These are phyloP conservation scores for Litsea cubeba DNA, from an alignment of 164 flowering plant genomes.

Conservation along the genomic window DNA sequence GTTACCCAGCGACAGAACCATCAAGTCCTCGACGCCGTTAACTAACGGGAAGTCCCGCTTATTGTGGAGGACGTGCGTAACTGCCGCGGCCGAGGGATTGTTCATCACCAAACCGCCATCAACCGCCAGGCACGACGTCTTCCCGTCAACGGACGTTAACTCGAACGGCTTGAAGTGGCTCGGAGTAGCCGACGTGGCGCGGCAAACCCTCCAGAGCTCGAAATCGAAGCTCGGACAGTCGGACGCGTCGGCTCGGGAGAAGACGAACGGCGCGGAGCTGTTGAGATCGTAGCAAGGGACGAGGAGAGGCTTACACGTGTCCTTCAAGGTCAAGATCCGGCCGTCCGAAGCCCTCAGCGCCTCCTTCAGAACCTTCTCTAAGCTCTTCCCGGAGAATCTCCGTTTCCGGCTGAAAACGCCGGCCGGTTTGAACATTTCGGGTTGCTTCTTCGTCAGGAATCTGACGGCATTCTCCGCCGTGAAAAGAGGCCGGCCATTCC, in stretches of 20 bases:
- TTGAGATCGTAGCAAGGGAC: slow-evolving; percentile 50
- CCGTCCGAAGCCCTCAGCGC: slow-evolving; percentile 24
- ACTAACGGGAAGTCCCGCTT: slow-evolving; percentile 77
- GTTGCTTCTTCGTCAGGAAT: slow-evolving; percentile 20
- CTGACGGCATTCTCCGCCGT: slow-evolving; percentile 32
- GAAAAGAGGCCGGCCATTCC: slow-evolving; percentile 36
- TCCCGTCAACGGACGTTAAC: slow-evolving; percentile 67
- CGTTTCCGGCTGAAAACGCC: slow-evolving; percentile 23
- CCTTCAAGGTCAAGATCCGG: slow-evolving; percentile 34
- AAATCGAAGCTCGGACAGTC: slow-evolving; percentile 46
- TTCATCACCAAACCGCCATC: slow-evolving; percentile 98
- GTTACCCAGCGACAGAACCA: slow-evolving; percentile 80
- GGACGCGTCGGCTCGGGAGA: slow-evolving; percentile 52
- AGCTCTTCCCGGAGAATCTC: slow-evolving; percentile 15
- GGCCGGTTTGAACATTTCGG: slow-evolving; percentile 14
- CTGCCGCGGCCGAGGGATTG: slow-evolving; percentile 90
- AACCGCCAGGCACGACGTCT: slow-evolving; percentile 62
- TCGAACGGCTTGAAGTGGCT: slow-evolving; percentile 53
- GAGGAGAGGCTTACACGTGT: slow-evolving; percentile 42
- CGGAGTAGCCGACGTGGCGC: slow-evolving; percentile 47
- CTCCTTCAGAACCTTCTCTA: slow-evolving; percentile 25
- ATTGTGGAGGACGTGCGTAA: slow-evolving; percentile 86
- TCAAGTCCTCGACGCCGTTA: slow-evolving; percentile 74
- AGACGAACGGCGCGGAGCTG: slow-evolving; percentile 46
- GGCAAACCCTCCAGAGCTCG: slow-evolving; percentile 43